Evolutionary conservation across 805 yeast genomes (phyloP), one percentile per base, ranked within the genome.

Genomic region (Sungouiozyma ichnusensis): DNA sequence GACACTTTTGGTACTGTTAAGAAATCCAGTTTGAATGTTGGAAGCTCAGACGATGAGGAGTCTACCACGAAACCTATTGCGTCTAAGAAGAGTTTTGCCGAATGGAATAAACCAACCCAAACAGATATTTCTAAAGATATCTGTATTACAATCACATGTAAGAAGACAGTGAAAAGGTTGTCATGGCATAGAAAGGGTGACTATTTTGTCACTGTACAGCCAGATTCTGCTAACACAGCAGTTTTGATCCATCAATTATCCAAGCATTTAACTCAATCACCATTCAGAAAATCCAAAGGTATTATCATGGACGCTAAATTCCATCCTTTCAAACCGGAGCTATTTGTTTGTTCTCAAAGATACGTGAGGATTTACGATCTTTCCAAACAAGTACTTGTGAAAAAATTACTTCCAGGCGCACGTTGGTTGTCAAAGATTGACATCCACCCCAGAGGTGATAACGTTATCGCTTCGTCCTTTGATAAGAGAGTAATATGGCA

Each of bases 121-220:
- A 63, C 74, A 38, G 76, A 74, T 46, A 80, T 79, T 51, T 68
- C 72, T 31, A 67, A 74, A 40, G 94, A 94, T 42, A 78, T 87
- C 33, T 74, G 82, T 15, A 80, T 85, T 2, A 77, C 84, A 16
- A 73, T 92, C 38, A 75, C 82, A 41, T 71, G 82, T 48, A 62
- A 67, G 15, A 74, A 78, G 47, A 73, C 84, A 0, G 76, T 90
- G 47, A 87, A 85, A 64, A 81, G 79, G 57, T 51, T 92, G 17
- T 76, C 95, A 50, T 92, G 98, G 98, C 98, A 92, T 64, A 74
- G 96, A 62, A 83, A 84, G 58, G 98, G 98, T 55, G 98, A 92
- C 67, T 92, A 92, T 61, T 85, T 92, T 54, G 95, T 90, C 49
- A 80, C 94, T 3, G 94, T 86, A n/a, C 79, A 95, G n/a, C 97